These are phyloP conservation scores for Domatiomyces globalis DNA, from an alignment of 2,329 filamentous ascomycete species.

Conservation along the genomic window DNA sequence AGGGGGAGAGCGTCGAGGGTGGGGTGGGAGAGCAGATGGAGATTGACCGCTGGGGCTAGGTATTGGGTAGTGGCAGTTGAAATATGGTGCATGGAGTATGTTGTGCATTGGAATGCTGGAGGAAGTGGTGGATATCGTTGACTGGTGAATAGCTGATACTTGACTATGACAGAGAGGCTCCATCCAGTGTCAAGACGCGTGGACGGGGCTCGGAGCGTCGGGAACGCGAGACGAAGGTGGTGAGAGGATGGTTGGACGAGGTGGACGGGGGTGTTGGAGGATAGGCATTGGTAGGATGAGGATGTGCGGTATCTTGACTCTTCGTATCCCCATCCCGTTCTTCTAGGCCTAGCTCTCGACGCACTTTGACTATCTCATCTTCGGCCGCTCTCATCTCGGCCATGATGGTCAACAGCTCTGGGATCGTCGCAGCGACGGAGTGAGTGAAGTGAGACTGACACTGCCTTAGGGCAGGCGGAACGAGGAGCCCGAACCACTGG, in stretches of 20 bases:
- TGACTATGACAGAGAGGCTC: not conserved
- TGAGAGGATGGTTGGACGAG: not conserved
- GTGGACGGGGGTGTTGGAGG: not conserved
- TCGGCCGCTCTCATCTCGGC: conserved; percentile 31
- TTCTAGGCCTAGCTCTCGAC: conserved; percentile 6
- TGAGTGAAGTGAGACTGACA: conserved; percentile 31
- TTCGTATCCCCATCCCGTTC: conserved; percentile 1
- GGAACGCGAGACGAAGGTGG: not conserved
- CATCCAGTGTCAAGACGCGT: conserved; percentile 7
- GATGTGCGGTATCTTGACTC: not conserved
- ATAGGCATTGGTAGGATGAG: not conserved
- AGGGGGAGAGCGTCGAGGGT: too few species aligned
- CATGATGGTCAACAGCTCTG: conserved; percentile 25
- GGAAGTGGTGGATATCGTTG: not conserved
- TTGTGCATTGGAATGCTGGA: not conserved
- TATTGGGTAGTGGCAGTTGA: not conserved
- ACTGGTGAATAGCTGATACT: not conserved
- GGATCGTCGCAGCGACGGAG: conserved; percentile 25
- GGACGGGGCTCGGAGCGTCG: conserved; percentile 4
- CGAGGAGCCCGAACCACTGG: conserved; percentile 36
- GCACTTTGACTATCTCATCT: conserved; percentile 21
- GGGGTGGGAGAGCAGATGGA: not conserved
- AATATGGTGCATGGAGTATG: not conserved
- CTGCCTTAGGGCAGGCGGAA: conserved; percentile 30
- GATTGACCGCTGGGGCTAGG: not conserved